phyloP scores from a whole-genome alignment of 106 monocot genomes.

The Cymbidium sinense region DNA sequence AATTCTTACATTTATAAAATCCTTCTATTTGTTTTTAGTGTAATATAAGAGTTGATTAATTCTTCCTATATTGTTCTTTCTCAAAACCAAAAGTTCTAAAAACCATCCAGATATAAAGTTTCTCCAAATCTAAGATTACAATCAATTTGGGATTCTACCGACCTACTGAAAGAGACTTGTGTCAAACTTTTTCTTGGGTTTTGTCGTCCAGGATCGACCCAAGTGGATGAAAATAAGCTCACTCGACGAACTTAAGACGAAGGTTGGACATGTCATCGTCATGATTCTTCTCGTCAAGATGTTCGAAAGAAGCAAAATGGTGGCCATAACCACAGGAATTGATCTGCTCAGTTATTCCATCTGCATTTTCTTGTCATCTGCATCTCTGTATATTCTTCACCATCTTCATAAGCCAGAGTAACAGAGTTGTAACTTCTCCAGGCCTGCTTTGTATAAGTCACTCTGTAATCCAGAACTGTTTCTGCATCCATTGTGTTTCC shows the following conservation, averaged over 20 bases:
- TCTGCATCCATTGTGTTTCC: too few relatives aligned
- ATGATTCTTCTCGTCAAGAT: conserved; percentile 97
- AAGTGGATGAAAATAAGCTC: conserved; percentile 92
- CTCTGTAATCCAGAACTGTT: too few relatives aligned
- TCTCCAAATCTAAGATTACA: too few relatives aligned
- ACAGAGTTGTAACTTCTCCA: too few relatives aligned
- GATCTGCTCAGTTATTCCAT: conserved; percentile 80
- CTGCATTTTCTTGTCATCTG: conserved; percentile 79
- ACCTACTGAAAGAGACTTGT: not conserved
- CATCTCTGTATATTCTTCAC: conserved; percentile 77
- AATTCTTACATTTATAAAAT: not conserved
- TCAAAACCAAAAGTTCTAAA: too few relatives aligned
- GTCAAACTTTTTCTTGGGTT: not conserved
- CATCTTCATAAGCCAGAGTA: conserved; percentile 53
- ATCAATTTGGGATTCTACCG: not conserved
- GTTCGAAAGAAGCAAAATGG: conserved; percentile 97
- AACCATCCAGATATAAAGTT: too few relatives aligned
- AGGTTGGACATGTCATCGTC: conserved; percentile 89
- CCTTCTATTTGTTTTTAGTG: too few relatives aligned
- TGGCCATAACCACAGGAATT: conserved; percentile 60
- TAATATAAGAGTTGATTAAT: too few relatives aligned
- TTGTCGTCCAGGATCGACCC: conserved; percentile 59
- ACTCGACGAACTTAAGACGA: conserved; percentile 83
- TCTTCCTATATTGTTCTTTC: too few relatives aligned
- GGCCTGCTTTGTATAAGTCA: too few relatives aligned